phyloP scores from a whole-genome alignment of 2,329 filamentous ascomycete species.

The Colletotrichum somersetense region DNA sequence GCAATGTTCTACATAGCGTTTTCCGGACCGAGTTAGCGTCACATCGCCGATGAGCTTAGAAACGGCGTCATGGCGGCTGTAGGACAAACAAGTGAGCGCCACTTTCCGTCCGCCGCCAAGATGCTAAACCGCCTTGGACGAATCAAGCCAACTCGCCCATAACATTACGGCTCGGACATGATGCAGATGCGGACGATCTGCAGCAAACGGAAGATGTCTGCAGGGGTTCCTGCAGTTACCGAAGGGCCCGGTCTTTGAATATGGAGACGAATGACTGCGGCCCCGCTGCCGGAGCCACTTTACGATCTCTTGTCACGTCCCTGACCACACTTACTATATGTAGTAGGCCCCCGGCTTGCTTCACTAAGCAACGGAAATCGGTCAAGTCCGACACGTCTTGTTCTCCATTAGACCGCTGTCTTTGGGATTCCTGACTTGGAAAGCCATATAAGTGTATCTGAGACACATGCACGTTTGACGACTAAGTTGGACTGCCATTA shows the following conservation, averaged over 20 bases:
- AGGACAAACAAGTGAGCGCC: constrained; percentile 22
- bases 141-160: background rate
- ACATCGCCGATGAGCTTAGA: background rate
- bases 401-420: no score
- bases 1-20: no score
- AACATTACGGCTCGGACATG: background rate
- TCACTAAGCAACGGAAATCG: constrained; percentile 12
- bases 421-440: background rate
- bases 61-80: constrained; percentile 19
- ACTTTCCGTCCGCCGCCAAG: background rate
- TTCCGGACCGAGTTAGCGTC: background rate
- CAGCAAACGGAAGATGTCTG: background rate
- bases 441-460: constrained; percentile 18
- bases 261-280: constrained; percentile 13
- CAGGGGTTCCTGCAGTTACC: constrained; percentile 7
- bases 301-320: constrained; percentile 15
- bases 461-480: constrained; percentile 6
- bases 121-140: background rate
- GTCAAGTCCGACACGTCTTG: background rate
- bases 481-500: background rate
- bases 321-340: constrained; percentile 3
- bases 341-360: constrained; percentile 19
- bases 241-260: background rate
- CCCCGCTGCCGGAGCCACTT: constrained; percentile 38
- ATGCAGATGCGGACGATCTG: constrained; percentile 3